Conservation (phyloP, 2,329 filamentous ascomycete species). For the Plectosphaerella cucumerina region DNA sequence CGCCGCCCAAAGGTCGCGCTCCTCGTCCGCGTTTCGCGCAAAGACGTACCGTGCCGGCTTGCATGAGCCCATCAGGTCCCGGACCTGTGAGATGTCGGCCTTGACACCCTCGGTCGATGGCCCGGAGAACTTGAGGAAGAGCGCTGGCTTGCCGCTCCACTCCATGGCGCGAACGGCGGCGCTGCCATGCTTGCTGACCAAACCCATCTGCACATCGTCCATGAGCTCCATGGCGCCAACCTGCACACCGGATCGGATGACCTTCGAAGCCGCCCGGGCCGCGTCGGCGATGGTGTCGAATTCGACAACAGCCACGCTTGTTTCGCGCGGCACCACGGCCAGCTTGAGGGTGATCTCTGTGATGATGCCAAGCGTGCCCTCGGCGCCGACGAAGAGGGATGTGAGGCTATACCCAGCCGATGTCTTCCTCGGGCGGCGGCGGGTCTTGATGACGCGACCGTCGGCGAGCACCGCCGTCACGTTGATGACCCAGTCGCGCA, state of each 20-base stretch:
- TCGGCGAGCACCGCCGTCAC: conserved; percentile 68
- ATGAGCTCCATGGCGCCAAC: conserved; percentile 64
- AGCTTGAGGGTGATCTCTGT: conserved; percentile 70
- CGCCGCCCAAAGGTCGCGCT: conserved; percentile 69
- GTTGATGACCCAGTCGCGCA: conserved; percentile 73
- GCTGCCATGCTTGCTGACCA: conserved; percentile 61
- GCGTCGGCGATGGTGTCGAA: conserved; percentile 58
- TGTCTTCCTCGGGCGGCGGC: conserved; percentile 62
- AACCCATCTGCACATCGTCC: conserved; percentile 62
- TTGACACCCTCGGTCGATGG: conserved; percentile 22
- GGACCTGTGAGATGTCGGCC: conserved; percentile 54
- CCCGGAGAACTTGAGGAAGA: conserved; percentile 49
- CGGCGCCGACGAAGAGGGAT: conserved; percentile 64
- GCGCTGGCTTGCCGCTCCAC: conserved; percentile 40
- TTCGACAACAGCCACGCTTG: conserved; percentile 60
- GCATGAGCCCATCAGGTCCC: conserved; percentile 45
- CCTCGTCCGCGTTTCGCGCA: conserved; percentile 59
- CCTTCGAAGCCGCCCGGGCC: conserved; percentile 56
- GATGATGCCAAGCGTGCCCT: conserved; percentile 67
- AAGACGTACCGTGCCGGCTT: conserved; percentile 64
- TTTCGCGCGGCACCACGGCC: conserved; percentile 58
- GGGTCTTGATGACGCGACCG: conserved; percentile 62
- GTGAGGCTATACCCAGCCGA: conserved; percentile 71
- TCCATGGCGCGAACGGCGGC: conserved; percentile 41
- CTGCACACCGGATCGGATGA: conserved; percentile 61